Conservation (phyloP, 2,329 filamentous ascomycete genomes). For the Claviceps fusiformis region DNA sequence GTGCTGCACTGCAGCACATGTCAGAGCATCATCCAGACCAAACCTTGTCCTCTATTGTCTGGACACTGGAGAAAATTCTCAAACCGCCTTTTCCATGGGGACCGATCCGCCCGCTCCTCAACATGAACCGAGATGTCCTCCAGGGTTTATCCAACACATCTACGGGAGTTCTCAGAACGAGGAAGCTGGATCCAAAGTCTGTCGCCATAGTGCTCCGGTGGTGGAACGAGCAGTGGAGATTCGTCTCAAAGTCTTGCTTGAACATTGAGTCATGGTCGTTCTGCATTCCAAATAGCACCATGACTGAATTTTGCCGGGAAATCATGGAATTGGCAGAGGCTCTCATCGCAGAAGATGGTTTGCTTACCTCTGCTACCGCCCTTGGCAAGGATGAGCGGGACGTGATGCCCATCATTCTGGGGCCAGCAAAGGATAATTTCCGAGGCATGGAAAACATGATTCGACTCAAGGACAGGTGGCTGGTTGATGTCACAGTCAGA, state of each 20-base stretch:
- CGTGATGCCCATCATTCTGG: conserved; percentile 26
- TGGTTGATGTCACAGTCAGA: conserved; percentile 69
- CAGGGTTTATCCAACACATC: conserved; percentile 42
- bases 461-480: conserved; percentile 73
- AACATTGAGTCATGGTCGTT: conserved; percentile 76
- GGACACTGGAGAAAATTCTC: conserved; percentile 22
- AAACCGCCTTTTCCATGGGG: conserved; percentile 34
- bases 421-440: conserved; percentile 30
- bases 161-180: conserved; percentile 41
- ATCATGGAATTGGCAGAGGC: conserved; percentile 87
- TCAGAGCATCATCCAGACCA: conserved; percentile 26
- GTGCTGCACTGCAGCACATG: conserved; percentile 24
- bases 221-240: conserved; percentile 77
- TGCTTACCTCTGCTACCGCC: conserved; percentile 56
- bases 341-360: conserved; percentile 70
- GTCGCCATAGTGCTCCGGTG: conserved; percentile 56
- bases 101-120: conserved; percentile 42
- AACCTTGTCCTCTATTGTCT: conserved; percentile 30
- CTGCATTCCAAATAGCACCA: conserved; percentile 57
- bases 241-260: conserved; percentile 66
- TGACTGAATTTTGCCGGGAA: conserved; percentile 90
- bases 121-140: conserved; percentile 43
- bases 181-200: conserved; percentile 45
- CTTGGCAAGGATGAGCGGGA: conserved; percentile 22
- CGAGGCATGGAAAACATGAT: conserved; percentile 78